Evolutionary conservation across 1,284 basidiomycete genomes (phyloP), one percentile per base, ranked within the genome.

Genomic region (Athelia sp.): DNA sequence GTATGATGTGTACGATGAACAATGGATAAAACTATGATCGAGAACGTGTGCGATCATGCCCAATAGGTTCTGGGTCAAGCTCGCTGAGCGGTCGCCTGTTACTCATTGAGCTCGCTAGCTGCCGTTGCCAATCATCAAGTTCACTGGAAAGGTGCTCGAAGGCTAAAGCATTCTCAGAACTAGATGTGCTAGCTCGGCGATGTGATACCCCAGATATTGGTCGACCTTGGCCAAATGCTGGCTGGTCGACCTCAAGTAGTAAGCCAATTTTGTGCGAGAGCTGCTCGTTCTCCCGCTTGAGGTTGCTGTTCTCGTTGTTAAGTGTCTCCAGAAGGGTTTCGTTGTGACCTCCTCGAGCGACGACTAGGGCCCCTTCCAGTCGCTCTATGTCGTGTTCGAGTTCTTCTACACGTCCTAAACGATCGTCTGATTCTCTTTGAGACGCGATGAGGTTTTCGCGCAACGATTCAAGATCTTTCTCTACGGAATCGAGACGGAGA

Each of bases 221-320:
- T 50, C 82, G 73, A 40, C 74, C 76, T 45, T 71, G 71, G 31
- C 78, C 78, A 58, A 84, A 90, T 2, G 78, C 71, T 24, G 86
- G 79, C 56, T 89, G 86, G 60, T 93, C 88, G 36, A 87, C 87
- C 60, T 90, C 90, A 47, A 93, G 76, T n/a, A 93, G 73, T 43
- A 93, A 74, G 53, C 83, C 86, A 57, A 93, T 90, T 74, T 91
- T 91, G 66, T 90, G 89, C 21, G 85, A 85, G 48, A 94, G 76
- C 59, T 89, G 79, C 60, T 90, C 85, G 62, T 93, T 91, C 66
- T 94, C 91, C 52, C 80, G 80, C 64, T 86, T 82, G 51, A 93
- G 79, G 40, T 73, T 76, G 29, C 79, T 74, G 64, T 92, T 91
- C 66, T 93, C 87, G 63, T 74, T 79, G 62, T 82, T 84, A 50